A percentile compares a stretch with the other conserved stretches of the same genome.
Conservation (phyloP, 2,329 filamentous ascomycete species). For the Penicillium sp. region DNA sequence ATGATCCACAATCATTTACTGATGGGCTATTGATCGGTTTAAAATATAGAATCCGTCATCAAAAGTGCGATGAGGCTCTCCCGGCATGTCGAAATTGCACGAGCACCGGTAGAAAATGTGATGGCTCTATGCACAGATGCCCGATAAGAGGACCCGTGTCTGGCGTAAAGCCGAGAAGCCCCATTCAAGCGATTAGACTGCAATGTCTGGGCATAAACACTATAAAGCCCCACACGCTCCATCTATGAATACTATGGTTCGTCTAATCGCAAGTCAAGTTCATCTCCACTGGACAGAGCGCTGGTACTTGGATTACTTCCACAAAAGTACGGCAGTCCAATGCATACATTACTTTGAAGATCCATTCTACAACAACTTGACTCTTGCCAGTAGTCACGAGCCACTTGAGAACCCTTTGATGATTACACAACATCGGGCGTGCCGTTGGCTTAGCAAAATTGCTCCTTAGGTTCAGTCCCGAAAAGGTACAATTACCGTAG, state of each 20-base stretch:
- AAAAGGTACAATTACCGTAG: no score
- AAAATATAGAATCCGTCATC: not conserved
- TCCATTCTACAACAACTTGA: not conserved
- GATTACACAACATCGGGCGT: not conserved
- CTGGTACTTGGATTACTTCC: not conserved
- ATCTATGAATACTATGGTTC: not conserved
- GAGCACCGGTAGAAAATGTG: not conserved
- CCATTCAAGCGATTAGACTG: not conserved
- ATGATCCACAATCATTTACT: not conserved
- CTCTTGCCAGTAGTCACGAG: not conserved
- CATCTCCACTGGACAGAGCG: not conserved
- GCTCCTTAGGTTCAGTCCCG: not conserved
- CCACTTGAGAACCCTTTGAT: not conserved
- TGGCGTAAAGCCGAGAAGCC: not conserved
- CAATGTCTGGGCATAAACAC: not conserved
- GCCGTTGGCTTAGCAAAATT: not conserved
- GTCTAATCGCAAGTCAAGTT: not conserved
- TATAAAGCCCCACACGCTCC: not conserved
- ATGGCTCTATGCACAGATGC: not conserved
- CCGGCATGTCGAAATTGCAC: not conserved
- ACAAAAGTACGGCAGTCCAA: not conserved
- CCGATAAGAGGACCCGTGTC: not conserved
- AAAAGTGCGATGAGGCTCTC: constrained; percentile 4
- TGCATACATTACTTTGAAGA: not conserved
- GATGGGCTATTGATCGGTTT: not conserved